Base-by-base conservation (phyloP, 371 early-diverging fungal genomes). In the Mucor plumbeus region DNA sequence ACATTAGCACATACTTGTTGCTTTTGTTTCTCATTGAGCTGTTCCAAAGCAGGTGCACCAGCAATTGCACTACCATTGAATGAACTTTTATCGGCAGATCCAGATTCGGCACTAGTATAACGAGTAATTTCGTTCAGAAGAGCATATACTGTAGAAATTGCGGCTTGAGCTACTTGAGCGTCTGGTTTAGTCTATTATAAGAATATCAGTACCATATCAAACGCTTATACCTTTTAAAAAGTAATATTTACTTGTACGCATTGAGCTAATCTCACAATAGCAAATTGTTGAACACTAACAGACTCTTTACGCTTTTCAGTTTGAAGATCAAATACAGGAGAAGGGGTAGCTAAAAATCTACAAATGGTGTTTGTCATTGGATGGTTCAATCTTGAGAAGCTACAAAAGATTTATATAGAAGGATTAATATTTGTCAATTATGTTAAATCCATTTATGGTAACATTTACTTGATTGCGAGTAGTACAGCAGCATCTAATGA, bases 311-410 rank as follows among this genome's bases (percentile, higher is more conserved):
- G 75, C 13, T 61, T 38, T 41, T 67, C 67, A 5, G 76, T 74
- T 26, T 71, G 61, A 15, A 78, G 57, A 7, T 87, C 84, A 65
- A 89, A 89, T 19, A 87, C 80, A 19, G 81, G 74, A 8, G 89
- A 88, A n/a, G 92, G 85, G 0, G 87, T 86, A 7, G 83, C 82
- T 56, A 90, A 70, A 62, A 89, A 90, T 17, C 87, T 83, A 15
- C 85, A 85, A 14, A 90, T 74, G 0, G 79, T 70, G 14, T 84
- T 79, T n/a, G 74, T 79, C 82, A 88, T 86, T 43, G 84, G 79
- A 44, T 62, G 69, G 33, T 77, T 84, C 57, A 84, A 69, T n/a
- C 81, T 74, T 40, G 77, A 64, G 68, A 87, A 88, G 67, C 88
- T 87, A 70, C 0, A 58, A 0, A 14, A 15, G 7, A 15, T 56